Percentiles rank a stretch among this genome's conserved stretches.
These are phyloP conservation scores for Fallopia convolvulus DNA, from an alignment of 148 eudicot genomes.

Conservation along the genomic window DNA sequence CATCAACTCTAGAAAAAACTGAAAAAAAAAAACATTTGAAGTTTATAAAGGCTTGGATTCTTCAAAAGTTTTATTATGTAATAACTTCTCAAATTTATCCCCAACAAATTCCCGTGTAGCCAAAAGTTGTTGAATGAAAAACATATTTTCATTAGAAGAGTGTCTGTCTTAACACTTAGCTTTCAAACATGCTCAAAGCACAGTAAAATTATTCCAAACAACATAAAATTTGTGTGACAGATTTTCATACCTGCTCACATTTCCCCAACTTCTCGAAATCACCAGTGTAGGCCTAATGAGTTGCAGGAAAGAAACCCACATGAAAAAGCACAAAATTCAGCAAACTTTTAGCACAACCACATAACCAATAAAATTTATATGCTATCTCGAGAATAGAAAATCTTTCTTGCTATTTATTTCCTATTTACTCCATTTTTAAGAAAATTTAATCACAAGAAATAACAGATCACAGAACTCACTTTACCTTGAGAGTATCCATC, in stretches of 20 bases:
- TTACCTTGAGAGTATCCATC: conserved; percentile 90
- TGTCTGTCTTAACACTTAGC: background rate
- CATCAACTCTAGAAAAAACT: conserved; percentile 95
- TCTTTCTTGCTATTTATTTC: background rate
- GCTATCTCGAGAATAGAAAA: background rate
- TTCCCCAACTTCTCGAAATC: conserved; percentile 75
- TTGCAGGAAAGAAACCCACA: conserved; percentile 15
- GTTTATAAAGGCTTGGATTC: background rate
- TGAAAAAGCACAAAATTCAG: conserved; percentile 8
- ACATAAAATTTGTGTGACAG: background rate
- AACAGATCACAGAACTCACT: conserved; percentile 10
- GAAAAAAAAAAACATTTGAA: conserved; percentile 11
- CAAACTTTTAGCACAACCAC: background rate
- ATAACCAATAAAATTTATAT: background rate
- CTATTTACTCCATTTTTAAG: background rate
- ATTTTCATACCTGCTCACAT: conserved; percentile 79
- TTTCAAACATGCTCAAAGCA: background rate
- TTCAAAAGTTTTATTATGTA: too few relatives aligned
- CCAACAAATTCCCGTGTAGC: background rate
- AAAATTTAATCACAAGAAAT: background rate
- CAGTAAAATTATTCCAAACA: background rate
- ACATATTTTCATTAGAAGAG: background rate
- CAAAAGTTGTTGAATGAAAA: background rate
- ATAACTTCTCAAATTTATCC: background rate
- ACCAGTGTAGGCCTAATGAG: conserved; percentile 63